Evolutionary conservation across 192 early-diverging fungal species (phyloP), one percentile per base, ranked within the genome.

Genomic region (Podila clonocystis): DNA sequence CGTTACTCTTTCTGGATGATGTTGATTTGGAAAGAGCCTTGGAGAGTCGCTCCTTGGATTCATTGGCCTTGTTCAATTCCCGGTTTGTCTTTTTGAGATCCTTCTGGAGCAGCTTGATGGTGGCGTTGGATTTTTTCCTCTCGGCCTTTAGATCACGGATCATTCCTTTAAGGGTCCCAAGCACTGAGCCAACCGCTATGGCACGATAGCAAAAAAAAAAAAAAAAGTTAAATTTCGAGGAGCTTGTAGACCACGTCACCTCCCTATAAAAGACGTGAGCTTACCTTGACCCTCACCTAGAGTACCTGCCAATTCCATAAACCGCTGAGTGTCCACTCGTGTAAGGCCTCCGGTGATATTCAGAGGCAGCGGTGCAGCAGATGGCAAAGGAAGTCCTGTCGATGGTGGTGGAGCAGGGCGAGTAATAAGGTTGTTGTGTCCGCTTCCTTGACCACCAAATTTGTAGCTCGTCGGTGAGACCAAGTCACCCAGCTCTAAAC

Each of bases 241-340:
- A 26, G 6, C 15, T 45, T 45, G 13, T 45, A 45, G 15, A 15
- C 60, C 7, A 70, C 63, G 0, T 50, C 9, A 72, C 75, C 5
- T 68, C 75, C 71, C 57, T 52, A 1, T 13, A 45, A 62, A 45
- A 45, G 30, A 20, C 3, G 2, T 55, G 20, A 8, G 20, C 36
- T 41, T 62, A 79, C 75, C 75, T 79, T 79, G 75, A 49, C 75
- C 75, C 45, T 79, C 70, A 1, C 75, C 75, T 5, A 79, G 9
- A 1, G 64, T 57, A 28, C 65, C 75, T 24, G 75, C 75, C 5
- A 72, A 22, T 22, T 67, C 70, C 26, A 79, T 49, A 49, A 79
- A 79, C 7, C 36, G 50, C 9, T 79, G 69, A 12, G 34, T 29
- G 52, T 62, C 58, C 30, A 71, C 15, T 36, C 63, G 57, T 3